phyloP scores from a whole-genome alignment of 208 protist genomes.

The Angomonas ambiguus region DNA sequence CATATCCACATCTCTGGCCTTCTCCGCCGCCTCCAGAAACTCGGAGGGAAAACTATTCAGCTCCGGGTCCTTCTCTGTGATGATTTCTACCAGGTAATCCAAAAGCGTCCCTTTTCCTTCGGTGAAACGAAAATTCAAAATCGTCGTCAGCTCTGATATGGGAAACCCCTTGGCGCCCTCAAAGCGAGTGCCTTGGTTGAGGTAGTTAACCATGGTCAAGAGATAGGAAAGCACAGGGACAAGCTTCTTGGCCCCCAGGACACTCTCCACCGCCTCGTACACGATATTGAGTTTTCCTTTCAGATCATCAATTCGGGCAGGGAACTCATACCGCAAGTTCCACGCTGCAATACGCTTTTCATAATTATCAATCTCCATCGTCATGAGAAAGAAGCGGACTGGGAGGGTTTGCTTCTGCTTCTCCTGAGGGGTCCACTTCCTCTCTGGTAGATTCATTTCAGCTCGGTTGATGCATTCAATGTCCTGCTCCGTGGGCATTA shows the following conservation, averaged over 20 bases:
- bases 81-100: slow-evolving; percentile 38
- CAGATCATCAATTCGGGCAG: slow-evolving; percentile 41
- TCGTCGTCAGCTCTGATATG: slow-evolving; percentile 59
- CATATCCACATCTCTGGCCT: slow-evolving; percentile 50
- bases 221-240: slow-evolving; percentile 49
- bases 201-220: slow-evolving; percentile 64
- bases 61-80: slow-evolving; percentile 28
- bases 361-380: slow-evolving; percentile 55
- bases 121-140: slow-evolving; percentile 64
- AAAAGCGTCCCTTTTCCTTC: slow-evolving; percentile 62
- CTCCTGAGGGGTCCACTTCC: slow-evolving; percentile 29
- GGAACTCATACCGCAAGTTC: slow-evolving; percentile 61
- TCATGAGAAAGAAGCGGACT: slow-evolving; percentile 80
- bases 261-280: slow-evolving; percentile 29
- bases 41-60: slow-evolving; percentile 43
- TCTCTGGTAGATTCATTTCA: slow-evolving; percentile 26
- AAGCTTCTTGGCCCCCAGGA: slow-evolving; percentile 40
- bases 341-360: slow-evolving; percentile 63
- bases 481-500: slow-evolving; percentile 59
- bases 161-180: slow-evolving; percentile 70
- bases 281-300: slow-evolving; percentile 40
- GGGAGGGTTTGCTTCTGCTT: slow-evolving; percentile 41
- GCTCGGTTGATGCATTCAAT: slow-evolving; percentile 42
- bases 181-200: slow-evolving; percentile 72
- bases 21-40: slow-evolving; percentile 48